Evolutionary conservation across 2,329 filamentous ascomycete genomes (phyloP), one percentile per base, ranked within the genome.

Genomic region (Pseudonectria buxi): DNA sequence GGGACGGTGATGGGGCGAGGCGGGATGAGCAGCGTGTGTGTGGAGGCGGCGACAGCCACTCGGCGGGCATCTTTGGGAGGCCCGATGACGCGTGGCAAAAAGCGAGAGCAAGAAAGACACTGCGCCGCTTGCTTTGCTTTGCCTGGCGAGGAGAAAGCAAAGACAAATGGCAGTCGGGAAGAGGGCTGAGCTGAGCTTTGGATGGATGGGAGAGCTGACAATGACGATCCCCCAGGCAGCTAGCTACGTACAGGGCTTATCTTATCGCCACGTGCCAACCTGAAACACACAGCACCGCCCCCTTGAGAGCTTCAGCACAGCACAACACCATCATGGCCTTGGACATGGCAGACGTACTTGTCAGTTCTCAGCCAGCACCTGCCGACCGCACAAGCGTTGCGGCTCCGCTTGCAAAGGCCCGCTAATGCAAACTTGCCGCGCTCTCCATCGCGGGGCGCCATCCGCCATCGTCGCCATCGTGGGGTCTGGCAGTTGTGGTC

Each of bases 261-360:
- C 54, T 56, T 55, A 56, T 56, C 54, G 44, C 37, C 54, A 56
- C 50, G 53, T 55, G 53, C 13, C 11, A 28, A 26, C 6, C 14
- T 32, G 18, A 22, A 22, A 22, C 18, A 22, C 18, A 22, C n/a
- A n/a, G n/a, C n/a, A n/a, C n/a, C n/a, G n/a, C n/a, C n/a, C n/a
- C n/a, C n/a, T n/a, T n/a, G n/a, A n/a, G n/a, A n/a, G n/a, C n/a
- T n/a, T n/a, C n/a, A n/a, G n/a, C n/a, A n/a, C n/a, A n/a, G n/a
- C n/a, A n/a, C n/a, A n/a, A n/a, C n/a, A n/a, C n/a, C n/a, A n/a
- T n/a, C n/a, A n/a, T n/a, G n/a, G n/a, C n/a, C n/a, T n/a, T n/a
- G n/a, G n/a, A n/a, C n/a, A n/a, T n/a, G n/a, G n/a, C n/a, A n/a
- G n/a, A n/a, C n/a, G n/a, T n/a, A n/a, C n/a, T n/a, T n/a, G n/a